phyloP scores from a whole-genome alignment of 163 green algal genomes.

The Chlamydomonas reinhardtii region DNA sequence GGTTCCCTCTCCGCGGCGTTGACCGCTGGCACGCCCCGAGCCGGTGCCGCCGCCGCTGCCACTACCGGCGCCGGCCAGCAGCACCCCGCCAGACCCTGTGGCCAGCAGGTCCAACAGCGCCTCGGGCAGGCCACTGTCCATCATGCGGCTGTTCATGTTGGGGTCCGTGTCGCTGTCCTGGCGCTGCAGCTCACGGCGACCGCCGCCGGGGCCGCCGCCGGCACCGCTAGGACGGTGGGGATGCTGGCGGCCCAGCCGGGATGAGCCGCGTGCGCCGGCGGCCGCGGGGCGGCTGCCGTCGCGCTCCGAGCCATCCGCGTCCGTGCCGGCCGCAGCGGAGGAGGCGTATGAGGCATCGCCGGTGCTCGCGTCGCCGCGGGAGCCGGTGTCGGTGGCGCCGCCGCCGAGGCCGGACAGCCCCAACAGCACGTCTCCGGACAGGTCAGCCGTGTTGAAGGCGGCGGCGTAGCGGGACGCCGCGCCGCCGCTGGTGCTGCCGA shows the following conservation, averaged over 20 bases:
- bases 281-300: no score
- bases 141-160: background rate
- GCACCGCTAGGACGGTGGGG: background rate
- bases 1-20: no score
- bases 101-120: background rate
- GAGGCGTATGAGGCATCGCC: background rate
- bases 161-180: no score
- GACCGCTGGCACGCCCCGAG: no score
- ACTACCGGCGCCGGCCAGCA: background rate
- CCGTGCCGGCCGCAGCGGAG: background rate
- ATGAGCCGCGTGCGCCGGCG: no score
- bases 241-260: background rate
- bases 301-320: no score
- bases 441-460: background rate
- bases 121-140: background rate
- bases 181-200: no score
- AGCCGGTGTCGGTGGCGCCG: background rate
- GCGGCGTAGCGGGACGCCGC: background rate
- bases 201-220: no score
- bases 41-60: no score
- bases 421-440: slow-evolving; percentile 35
- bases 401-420: background rate
- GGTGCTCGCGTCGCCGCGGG: background rate
- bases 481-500: background rate
- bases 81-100: background rate